Evolutionary conservation across 129 eudicot species (phyloP).

Genomic region (Flaveria linearis): DNA sequence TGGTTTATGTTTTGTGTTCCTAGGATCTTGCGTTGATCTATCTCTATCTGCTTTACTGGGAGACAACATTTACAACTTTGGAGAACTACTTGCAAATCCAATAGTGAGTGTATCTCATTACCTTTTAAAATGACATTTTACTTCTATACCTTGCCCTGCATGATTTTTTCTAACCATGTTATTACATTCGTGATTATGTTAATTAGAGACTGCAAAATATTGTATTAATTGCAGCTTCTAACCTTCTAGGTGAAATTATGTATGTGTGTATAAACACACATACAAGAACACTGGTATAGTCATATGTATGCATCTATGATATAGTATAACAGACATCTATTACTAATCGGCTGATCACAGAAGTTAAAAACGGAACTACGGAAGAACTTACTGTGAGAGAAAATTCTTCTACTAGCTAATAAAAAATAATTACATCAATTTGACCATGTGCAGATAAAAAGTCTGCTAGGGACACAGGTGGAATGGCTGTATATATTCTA

Average conservation of each 20-base stretch:
- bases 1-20: conserved; percentile 1
- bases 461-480: conserved; percentile 78
- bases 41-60: conserved; percentile 91
- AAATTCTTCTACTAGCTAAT: background rate
- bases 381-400: background rate
- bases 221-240: background rate
- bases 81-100: conserved; percentile 93
- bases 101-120: conserved; percentile 61
- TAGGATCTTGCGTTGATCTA: conserved; percentile 93
- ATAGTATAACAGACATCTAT: background rate
- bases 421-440: background rate
- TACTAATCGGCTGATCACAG: background rate
- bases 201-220: background rate
- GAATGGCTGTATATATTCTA: conserved; percentile 97
- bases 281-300: background rate
- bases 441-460: conserved; percentile 53
- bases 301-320: background rate
- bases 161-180: conserved; percentile 7
- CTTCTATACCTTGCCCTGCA: background rate
- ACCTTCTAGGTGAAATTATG: background rate
- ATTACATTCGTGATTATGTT: background rate
- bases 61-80: conserved; percentile 94
- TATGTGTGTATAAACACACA: background rate
- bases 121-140: conserved; percentile 5
- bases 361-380: no score